These are phyloP conservation scores for Colletotrichum coccodes DNA, from an alignment of 2,329 filamentous ascomycete species.

Conservation along the genomic window DNA sequence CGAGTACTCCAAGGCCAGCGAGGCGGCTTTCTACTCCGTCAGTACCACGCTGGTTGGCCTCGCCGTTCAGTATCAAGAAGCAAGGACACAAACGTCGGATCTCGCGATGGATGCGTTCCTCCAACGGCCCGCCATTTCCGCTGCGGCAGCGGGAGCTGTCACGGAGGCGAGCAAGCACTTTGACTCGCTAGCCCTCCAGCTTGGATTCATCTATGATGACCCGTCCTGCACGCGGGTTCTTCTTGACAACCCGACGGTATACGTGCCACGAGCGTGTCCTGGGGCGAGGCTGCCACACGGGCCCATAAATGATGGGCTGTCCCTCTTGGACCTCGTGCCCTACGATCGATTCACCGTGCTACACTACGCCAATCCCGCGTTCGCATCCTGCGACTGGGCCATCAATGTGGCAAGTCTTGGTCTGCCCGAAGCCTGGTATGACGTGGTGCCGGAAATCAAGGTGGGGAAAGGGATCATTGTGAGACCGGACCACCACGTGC, in stretches of 20 bases:
- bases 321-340: slow-evolving; percentile 16
- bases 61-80: slow-evolving; percentile 7
- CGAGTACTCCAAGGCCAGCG: slow-evolving; percentile 25
- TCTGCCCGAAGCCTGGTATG: slow-evolving; percentile 9
- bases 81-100: background rate
- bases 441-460: slow-evolving; percentile 15
- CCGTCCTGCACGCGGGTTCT: background rate
- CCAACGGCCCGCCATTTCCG: slow-evolving; percentile 1
- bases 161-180: slow-evolving; percentile 22
- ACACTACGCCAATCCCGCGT: slow-evolving; percentile 3
- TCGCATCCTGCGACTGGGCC: slow-evolving; percentile 22
- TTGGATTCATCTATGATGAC: slow-evolving; percentile 24
- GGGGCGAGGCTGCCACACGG: slow-evolving; percentile 24
- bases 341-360: slow-evolving; percentile 25
- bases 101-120: slow-evolving; percentile 16
- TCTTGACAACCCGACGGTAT: slow-evolving; percentile 10
- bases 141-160: slow-evolving; percentile 1
- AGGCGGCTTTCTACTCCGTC: slow-evolving; percentile 24
- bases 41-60: slow-evolving; percentile 19
- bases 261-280: slow-evolving; percentile 14
- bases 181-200: slow-evolving; percentile 24
- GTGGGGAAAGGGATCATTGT: slow-evolving; percentile 14
- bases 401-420: slow-evolving; percentile 10
- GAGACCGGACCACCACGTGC: slow-evolving; percentile 22
- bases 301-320: background rate